Base-by-base conservation (phyloP, 2,329 filamentous ascomycete genomes). In the Aureobasidium leucospermi region DNA sequence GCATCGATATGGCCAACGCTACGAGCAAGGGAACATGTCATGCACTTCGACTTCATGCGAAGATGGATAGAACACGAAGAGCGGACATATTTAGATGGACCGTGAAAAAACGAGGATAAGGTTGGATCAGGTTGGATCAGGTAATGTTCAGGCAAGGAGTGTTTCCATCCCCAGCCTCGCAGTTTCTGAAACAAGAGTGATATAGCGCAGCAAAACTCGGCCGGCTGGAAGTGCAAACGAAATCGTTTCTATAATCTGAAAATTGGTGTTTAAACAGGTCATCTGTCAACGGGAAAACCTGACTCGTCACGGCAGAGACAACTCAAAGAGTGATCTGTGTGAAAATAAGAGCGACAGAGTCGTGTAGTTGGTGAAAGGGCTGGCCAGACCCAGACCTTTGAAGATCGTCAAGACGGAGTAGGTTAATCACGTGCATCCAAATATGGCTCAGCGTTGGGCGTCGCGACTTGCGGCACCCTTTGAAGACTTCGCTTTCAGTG, bases 401-500 rank as follows among this genome's bases (percentile, higher is more conserved):
- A 23, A 23, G 23, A 23, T 23, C 23, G 23, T 23, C 23, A 23
- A 23, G 23, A 23, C 23, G 23, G 23, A 23, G 23, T 23, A 23
- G 23, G 23, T 23, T 23, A 23, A 23, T 23, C 23, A 23, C 23
- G 23, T 23, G 23, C 23, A 23, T 23, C 23, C 23, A 23, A 23
- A 23, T 23, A 38, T 23, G 23, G 45, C 45, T 31, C 28, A 13
- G 28, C 45, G 45, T 48, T 13, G 31, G 32, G 36, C 13, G 42
- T 32, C 38, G 32, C 32, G 29, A 10, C 36, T 52, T 51, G 48
- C 48, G 32, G n/a, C n/a, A 23, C 32, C 34, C 45, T 47, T 13
- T 28, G 38, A 42, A 55, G 38, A 55, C n/a, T 36, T 55, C 28
- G 29, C 51, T 55, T n/a, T 55, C 51, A 53, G 23, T 23, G 23